A percentile compares a stretch with the other conserved stretches of the same genome.
Conservation (phyloP, 2,329 filamentous ascomycete genomes). For the Huntiella abstrusa region DNA sequence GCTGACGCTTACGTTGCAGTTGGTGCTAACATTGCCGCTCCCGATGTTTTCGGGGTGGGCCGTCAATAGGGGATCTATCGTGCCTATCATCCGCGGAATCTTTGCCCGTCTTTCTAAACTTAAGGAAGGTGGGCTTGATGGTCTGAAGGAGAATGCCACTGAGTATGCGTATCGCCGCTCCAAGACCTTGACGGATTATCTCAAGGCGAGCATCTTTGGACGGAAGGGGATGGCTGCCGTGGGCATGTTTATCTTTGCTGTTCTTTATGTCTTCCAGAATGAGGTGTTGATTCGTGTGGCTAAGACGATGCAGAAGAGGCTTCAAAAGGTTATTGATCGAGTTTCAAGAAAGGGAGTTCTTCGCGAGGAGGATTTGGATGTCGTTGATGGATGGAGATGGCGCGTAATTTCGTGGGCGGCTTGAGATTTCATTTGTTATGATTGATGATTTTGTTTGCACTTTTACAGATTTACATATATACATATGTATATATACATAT, state of each 20-base stretch:
- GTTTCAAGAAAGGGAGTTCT: constrained; percentile 28
- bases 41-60: neutral
- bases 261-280: constrained; percentile 39
- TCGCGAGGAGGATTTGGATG: constrained; percentile 28
- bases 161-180: constrained; percentile 37
- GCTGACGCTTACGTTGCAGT: constrained; percentile 10
- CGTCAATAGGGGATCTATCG: constrained; percentile 9
- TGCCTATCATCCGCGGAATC: constrained; percentile 9
- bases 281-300: constrained; percentile 38
- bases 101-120: constrained; percentile 5
- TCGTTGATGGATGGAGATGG: constrained; percentile 38
- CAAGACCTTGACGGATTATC: constrained; percentile 29
- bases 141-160: constrained; percentile 25
- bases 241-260: constrained; percentile 35
- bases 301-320: constrained; percentile 29
- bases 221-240: constrained; percentile 27
- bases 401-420: constrained; percentile 29
- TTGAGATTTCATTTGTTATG: neutral
- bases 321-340: constrained; percentile 23
- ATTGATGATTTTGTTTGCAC: no score
- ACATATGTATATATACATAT: no score
- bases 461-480: no score
- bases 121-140: neutral
- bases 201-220: constrained; percentile 26
- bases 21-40: constrained; percentile 11